phyloP scores from a whole-genome alignment of 441 rosid genomes.

The Erodium moschatum region DNA sequence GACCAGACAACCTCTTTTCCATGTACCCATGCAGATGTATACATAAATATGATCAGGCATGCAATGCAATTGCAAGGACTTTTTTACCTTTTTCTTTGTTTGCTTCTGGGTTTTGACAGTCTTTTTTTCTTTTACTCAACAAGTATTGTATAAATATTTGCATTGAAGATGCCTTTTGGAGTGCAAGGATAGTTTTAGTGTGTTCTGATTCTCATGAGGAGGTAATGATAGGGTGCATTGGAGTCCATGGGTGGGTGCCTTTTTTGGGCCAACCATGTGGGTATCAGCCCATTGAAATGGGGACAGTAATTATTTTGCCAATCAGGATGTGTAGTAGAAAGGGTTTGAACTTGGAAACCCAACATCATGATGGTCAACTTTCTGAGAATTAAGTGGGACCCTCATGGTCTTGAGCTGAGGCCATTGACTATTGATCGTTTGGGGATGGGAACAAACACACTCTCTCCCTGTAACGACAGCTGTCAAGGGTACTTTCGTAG shows the following conservation, averaged over 20 bases:
- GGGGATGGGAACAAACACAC: not conserved
- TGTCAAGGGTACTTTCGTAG: too few species aligned
- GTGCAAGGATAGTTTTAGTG: not conserved
- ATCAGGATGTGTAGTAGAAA: not conserved
- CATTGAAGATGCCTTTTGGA: not conserved
- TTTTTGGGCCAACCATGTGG: not conserved
- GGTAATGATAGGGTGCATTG: not conserved
- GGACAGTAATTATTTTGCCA: conserved; percentile 3
- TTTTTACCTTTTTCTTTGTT: not conserved
- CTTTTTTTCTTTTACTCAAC: not conserved
- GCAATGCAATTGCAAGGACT: conserved; percentile 6
- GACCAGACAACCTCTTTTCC: not conserved
- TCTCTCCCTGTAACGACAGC: not conserved
- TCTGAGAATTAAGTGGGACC: not conserved
- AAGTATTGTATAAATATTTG: not conserved
- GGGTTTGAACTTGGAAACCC: not conserved
- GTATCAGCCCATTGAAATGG: not conserved
- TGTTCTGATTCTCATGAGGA: not conserved
- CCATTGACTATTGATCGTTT: not conserved
- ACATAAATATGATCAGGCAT: not conserved
- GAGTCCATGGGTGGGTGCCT: not conserved
- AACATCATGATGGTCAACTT: conserved; percentile 4
- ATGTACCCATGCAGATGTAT: not conserved
- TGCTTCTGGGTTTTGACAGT: not conserved
- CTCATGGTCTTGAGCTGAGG: not conserved